Evolutionary conservation across 768 basidiomycete genomes (phyloP), one percentile per base, ranked within the genome.

Genomic region (Guyanaporus albipodus): DNA sequence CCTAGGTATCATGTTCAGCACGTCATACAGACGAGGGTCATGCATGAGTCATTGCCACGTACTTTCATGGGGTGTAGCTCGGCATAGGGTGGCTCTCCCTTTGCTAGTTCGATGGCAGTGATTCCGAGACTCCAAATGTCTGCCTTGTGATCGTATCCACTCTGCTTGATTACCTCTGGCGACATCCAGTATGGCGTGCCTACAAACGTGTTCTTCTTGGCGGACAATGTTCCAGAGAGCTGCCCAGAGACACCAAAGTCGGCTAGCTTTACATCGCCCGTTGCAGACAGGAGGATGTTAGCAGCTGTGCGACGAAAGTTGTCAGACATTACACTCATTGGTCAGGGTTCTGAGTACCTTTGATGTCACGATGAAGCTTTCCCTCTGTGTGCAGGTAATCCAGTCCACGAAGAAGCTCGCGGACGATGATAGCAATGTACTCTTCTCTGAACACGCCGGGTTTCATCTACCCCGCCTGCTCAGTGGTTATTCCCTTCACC

Each of bases 171-270:
- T 19, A 98, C 94, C 63, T 99, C 96, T 6, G 96, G 96, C 7
- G 91, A 92, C 96, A 99, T 99, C 96, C 96, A 99, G 63, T 98
- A 99, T 4, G 95, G 95, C 15, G 95, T 94, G 23, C 91, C 91
- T 26, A 95, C 95, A 63, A 94, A 97, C 1, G 95, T 99, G 58
- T 99, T 98, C 79, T 97, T 93, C 79, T 91, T 92, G 17, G 89
- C 90, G 10, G 87, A 90, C 35, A 94, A 71, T 2, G 90, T 94
- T 4, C 92, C 92, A 18, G 90, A 93, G 23, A 99, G 76, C 61
- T 99, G 96, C 23, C 96, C 96, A 1, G 94, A 97, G 4, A 99
- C 96, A 61, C 96, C 96, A 61, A 99, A 99, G 64, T 99, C 96
- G 36, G 96, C 96, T 21, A 99, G 76, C 66, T 99, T 99, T 55